Evolutionary conservation across 176 grass and related monocot genomes (phyloP).

Genomic region (Tillandsia fasciculata): DNA sequence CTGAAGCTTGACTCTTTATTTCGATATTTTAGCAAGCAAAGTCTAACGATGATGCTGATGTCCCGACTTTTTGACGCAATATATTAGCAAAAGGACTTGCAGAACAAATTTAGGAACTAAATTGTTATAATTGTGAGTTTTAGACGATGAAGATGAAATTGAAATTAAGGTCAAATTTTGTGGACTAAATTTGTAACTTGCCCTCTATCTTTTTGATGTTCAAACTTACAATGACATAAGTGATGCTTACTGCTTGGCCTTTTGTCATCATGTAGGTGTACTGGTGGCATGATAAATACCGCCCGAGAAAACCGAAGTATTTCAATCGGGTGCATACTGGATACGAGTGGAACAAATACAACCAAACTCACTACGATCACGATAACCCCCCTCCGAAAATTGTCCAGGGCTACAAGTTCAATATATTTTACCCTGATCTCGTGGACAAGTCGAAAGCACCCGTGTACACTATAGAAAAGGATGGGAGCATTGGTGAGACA

Average conservation of each 20-base stretch:
- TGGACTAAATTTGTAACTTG: too few species aligned
- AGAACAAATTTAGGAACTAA: too few species aligned
- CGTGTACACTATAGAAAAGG: constrained; percentile 78
- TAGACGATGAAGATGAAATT: too few species aligned
- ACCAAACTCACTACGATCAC: constrained; percentile 94
- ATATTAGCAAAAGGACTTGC: too few species aligned
- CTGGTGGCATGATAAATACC: constrained; percentile 98
- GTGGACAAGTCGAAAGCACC: constrained; percentile 92
- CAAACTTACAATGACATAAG: constrained; percentile 14
- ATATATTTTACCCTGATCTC: constrained; percentile 97
- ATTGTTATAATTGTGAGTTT: too few species aligned
- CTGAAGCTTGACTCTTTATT: too few species aligned
- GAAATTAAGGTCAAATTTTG: neutral
- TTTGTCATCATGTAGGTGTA: constrained; percentile 52
- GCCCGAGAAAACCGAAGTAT: constrained; percentile 91
- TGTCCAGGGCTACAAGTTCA: constrained; percentile 99
- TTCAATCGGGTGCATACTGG: constrained; percentile 97
- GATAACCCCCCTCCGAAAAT: constrained; percentile 94
- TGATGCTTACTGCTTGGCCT: neutral
- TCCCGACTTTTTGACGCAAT: too few species aligned
- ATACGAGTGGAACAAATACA: constrained; percentile 99
- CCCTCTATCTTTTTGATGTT: neutral
- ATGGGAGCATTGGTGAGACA: constrained; percentile 74
- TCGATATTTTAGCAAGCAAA: too few species aligned
- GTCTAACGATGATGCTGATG: too few species aligned